Percentiles rank a stretch among this genome's conserved stretches.
Conservation (phyloP, 176 grass and related monocot species). For the Chloris gayana region DNA sequence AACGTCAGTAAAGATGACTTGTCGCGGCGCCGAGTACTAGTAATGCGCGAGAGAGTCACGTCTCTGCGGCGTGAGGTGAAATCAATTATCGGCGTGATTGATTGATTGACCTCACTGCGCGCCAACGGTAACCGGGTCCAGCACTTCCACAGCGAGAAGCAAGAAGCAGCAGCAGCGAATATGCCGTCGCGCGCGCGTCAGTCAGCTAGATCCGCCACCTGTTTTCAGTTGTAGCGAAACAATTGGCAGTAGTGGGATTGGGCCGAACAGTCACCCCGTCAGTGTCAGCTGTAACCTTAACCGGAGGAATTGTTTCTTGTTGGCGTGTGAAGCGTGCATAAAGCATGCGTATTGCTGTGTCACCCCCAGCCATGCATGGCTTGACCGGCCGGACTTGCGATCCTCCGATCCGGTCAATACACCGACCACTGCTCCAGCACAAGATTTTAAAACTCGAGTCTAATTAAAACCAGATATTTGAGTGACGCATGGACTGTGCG, state of each 20-base stretch:
- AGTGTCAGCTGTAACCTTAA: slow-evolving; percentile 1
- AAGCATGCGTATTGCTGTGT: not conserved
- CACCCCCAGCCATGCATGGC: slow-evolving; percentile 1
- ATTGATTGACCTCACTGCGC: not conserved
- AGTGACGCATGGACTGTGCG: not conserved
- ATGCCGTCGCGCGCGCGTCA: not conserved
- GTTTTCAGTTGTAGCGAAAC: slow-evolving; percentile 2
- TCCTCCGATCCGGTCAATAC: not conserved
- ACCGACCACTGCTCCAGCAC: too few relatives aligned
- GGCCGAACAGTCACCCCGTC: slow-evolving; percentile 18
- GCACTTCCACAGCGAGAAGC: not conserved
- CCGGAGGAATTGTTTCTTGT: not conserved
- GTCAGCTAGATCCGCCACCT: not conserved
- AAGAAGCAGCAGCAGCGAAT: not conserved
- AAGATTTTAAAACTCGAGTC: too few relatives aligned
- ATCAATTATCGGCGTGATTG: slow-evolving; percentile 25
- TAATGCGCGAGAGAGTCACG: not conserved
- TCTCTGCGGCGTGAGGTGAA: not conserved
- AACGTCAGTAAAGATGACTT: slow-evolving; percentile 15
- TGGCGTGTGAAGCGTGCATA: not conserved
- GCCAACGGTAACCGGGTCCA: not conserved
- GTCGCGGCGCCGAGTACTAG: not conserved
- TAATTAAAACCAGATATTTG: not conserved
- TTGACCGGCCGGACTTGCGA: not conserved
- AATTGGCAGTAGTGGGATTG: not conserved